A percentile compares a stretch with the other conserved stretches of the same genome.
Evolutionary conservation across 768 basidiomycete species (phyloP).

Genomic region (Lactarius vividus): DNA sequence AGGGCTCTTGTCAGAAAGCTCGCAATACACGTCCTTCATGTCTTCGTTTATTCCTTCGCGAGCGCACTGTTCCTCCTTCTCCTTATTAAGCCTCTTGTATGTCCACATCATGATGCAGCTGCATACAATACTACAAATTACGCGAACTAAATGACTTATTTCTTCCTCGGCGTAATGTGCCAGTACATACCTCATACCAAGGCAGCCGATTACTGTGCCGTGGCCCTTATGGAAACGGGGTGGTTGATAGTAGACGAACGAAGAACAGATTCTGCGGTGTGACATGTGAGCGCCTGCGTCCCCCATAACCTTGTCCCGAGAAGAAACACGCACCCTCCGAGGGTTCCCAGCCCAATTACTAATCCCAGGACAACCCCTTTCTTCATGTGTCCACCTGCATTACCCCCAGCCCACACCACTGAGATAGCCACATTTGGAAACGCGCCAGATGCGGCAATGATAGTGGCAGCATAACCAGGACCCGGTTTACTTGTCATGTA

Average conservation of each 20-base stretch:
- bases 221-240: conserved; percentile 41
- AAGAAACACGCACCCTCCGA: conserved; percentile 44
- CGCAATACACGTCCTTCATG: conserved; percentile 41
- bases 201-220: conserved; percentile 38
- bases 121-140: conserved; percentile 39
- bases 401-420: conserved; percentile 55
- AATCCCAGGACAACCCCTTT: conserved; percentile 51
- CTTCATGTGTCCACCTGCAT: conserved; percentile 55
- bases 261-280: conserved; percentile 40
- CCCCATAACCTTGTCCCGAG: conserved; percentile 19
- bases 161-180: not conserved
- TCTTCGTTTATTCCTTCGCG: conserved; percentile 43
- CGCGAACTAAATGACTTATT: conserved; percentile 8
- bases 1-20: conserved; percentile 54
- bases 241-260: conserved; percentile 42
- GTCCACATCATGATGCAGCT: conserved; percentile 48
- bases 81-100: conserved; percentile 48
- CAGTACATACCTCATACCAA: conserved; percentile 30
- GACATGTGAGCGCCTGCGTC: not conserved
- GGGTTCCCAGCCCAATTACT: conserved; percentile 54
- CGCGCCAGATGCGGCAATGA: conserved; percentile 52
- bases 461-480: conserved; percentile 45
- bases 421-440: conserved; percentile 49
- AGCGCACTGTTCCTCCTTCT: conserved; percentile 45
- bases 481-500: conserved; percentile 37